phyloP scores from a whole-genome alignment of 768 basidiomycete genomes.

The Boletus rubroflammeus region DNA sequence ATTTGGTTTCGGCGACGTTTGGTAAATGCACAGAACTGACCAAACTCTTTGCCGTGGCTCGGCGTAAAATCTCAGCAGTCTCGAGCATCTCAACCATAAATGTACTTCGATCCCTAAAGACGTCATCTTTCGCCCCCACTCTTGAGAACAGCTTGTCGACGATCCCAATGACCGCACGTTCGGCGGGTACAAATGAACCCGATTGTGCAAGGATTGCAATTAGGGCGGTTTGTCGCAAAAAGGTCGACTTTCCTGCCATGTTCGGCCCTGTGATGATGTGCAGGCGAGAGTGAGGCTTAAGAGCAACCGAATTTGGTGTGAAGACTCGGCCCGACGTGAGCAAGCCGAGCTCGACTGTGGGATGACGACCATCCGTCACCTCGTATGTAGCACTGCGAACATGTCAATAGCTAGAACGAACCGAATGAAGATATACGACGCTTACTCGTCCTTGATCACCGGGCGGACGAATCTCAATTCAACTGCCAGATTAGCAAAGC shows the following conservation, averaged over 20 bases:
- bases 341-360: conserved; percentile 88
- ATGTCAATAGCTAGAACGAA: conserved; percentile 1
- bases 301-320: conserved; percentile 74
- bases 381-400: conserved; percentile 50
- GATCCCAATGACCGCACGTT: conserved; percentile 72
- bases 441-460: conserved; percentile 64
- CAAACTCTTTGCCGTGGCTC: conserved; percentile 79
- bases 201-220: conserved; percentile 88
- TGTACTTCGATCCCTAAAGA: conserved; percentile 90
- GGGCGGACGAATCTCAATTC: conserved; percentile 80
- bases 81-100: conserved; percentile 99
- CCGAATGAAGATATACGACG: neutral
- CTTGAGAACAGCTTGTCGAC: conserved; percentile 93
- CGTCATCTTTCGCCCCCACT: conserved; percentile 91
- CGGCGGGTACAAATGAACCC: conserved; percentile 92
- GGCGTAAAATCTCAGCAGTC: conserved; percentile 83
- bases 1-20: conserved; percentile 2
- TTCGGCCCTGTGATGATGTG: conserved; percentile 94
- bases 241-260: conserved; percentile 93
- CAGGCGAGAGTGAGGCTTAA: conserved; percentile 58
- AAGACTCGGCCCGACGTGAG: conserved; percentile 71
- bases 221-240: conserved; percentile 87
- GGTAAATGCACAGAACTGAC: conserved; percentile 40
- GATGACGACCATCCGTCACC: conserved; percentile 83
- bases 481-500: conserved; percentile 75